These are phyloP conservation scores for Leptomonas seymouri DNA, from an alignment of 208 protist genomes.

Conservation along the genomic window DNA sequence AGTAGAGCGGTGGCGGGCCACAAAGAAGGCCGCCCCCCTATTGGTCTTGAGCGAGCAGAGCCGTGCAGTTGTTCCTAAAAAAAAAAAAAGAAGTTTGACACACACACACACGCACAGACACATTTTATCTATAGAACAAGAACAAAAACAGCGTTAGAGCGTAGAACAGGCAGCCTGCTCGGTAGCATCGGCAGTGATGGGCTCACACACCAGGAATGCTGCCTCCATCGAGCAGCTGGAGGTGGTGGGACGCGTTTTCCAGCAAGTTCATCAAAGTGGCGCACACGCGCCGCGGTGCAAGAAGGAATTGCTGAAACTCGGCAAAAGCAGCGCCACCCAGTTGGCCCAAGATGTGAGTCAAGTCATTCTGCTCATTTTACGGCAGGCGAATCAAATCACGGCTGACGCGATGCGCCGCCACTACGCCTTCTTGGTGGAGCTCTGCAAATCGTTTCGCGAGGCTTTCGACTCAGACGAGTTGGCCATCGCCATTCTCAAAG, in stretches of 20 bases:
- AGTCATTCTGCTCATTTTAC: conserved; percentile 73
- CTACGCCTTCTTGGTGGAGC: conserved; percentile 75
- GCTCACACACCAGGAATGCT: conserved; percentile 10
- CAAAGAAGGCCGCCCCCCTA: too few species aligned
- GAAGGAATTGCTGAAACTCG: conserved; percentile 46
- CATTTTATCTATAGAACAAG: too few species aligned
- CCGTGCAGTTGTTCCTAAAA: too few species aligned
- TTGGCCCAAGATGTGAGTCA: conserved; percentile 45
- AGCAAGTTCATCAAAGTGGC: conserved; percentile 79
- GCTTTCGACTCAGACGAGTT: conserved; percentile 54
- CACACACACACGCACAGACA: too few species aligned
- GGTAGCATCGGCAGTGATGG: conserved; percentile 2
- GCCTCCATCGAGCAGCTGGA: neutral
- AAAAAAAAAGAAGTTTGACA: too few species aligned
- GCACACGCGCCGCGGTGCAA: conserved; percentile 71
- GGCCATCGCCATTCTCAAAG: conserved; percentile 58
- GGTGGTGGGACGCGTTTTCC: conserved; percentile 69
- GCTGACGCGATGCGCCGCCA: conserved; percentile 74
- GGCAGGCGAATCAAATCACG: conserved; percentile 71
- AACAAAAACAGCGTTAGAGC: too few species aligned
- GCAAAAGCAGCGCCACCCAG: conserved; percentile 4
- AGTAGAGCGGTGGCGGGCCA: too few species aligned
- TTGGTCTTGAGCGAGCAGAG: too few species aligned
- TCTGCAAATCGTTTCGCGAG: conserved; percentile 71
- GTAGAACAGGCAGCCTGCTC: neutral